A percentile compares a stretch with the other conserved stretches of the same genome.
These are phyloP conservation scores for Hippophae rhamnoides DNA, from an alignment of 306 rosid species.

Conservation along the genomic window DNA sequence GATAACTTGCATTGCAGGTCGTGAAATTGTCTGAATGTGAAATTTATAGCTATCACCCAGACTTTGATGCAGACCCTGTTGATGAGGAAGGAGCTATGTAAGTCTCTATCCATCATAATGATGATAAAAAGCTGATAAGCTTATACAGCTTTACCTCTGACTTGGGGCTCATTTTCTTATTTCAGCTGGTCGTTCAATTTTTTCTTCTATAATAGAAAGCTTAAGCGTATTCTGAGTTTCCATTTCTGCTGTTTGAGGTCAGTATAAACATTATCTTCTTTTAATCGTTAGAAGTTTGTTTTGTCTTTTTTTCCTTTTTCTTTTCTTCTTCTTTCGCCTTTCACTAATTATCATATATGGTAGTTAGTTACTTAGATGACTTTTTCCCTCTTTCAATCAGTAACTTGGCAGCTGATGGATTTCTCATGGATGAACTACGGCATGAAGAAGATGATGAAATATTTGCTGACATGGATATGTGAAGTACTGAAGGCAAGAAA, in stretches of 20 bases:
- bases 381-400: conserved; percentile 34
- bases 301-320: too few species aligned
- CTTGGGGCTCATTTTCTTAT: conserved; percentile 9
- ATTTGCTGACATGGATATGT: conserved; percentile 83
- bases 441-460: conserved; percentile 67
- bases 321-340: background rate
- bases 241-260: conserved; percentile 83
- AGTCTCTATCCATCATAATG: conserved; percentile 10
- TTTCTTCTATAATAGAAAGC: conserved; percentile 85
- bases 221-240: conserved; percentile 73
- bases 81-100: conserved; percentile 79
- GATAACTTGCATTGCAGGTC: conserved; percentile 50
- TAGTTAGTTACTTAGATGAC: background rate
- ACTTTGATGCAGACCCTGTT: conserved; percentile 72
- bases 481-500: conserved; percentile 10
- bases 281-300: background rate
- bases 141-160: conserved; percentile 9
- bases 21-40: conserved; percentile 68
- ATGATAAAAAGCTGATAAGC: background rate
- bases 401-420: conserved; percentile 64
- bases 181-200: conserved; percentile 90
- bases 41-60: conserved; percentile 74
- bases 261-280: conserved; percentile 13
- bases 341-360: background rate
- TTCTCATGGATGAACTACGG: conserved; percentile 33